These are phyloP conservation scores for Cutaneotrichosporon sp. DNA, from an alignment of 1,284 basidiomycete species.

Conservation along the genomic window DNA sequence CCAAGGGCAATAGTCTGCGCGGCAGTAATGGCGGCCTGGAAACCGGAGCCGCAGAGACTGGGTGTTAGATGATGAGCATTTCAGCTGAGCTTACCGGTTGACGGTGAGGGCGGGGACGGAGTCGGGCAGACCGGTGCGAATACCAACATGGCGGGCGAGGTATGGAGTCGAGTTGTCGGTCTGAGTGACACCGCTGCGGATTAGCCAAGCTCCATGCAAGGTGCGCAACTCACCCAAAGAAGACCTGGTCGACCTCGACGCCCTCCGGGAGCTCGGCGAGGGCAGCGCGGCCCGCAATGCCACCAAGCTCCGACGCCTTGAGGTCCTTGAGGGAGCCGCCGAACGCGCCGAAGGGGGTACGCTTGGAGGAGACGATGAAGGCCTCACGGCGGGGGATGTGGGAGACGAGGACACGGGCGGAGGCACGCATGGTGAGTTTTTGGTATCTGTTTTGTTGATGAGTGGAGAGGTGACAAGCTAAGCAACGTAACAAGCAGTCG, in stretches of 20 bases:
- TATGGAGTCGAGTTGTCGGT: slow-evolving; percentile 53
- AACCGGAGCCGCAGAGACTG: slow-evolving; percentile 55
- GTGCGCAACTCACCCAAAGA: slow-evolving; percentile 48
- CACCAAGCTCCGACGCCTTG: slow-evolving; percentile 53
- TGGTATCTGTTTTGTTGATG: not conserved
- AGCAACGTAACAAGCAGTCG: too few relatives aligned
- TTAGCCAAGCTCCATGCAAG: not conserved
- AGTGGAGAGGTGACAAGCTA: not conserved
- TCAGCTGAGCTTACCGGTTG: slow-evolving; percentile 46
- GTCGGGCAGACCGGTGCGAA: slow-evolving; percentile 52
- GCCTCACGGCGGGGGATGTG: slow-evolving; percentile 26
- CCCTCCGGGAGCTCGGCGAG: slow-evolving; percentile 50
- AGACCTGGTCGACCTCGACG: slow-evolving; percentile 51
- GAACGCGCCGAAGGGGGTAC: slow-evolving; percentile 56
- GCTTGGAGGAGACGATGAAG: slow-evolving; percentile 44
- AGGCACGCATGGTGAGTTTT: slow-evolving; percentile 8
- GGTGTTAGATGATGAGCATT: not conserved
- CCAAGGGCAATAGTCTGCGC: slow-evolving; percentile 54
- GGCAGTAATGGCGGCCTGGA: slow-evolving; percentile 55
- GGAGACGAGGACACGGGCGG: slow-evolving; percentile 9
- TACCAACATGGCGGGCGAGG: slow-evolving; percentile 55
- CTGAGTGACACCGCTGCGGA: slow-evolving; percentile 47
- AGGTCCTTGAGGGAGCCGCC: slow-evolving; percentile 52
- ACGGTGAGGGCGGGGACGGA: slow-evolving; percentile 54
- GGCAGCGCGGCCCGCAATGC: slow-evolving; percentile 54